Evolutionary conservation across 805 yeast genomes (phyloP).

Genomic region (Cyberlindnera veronae): DNA sequence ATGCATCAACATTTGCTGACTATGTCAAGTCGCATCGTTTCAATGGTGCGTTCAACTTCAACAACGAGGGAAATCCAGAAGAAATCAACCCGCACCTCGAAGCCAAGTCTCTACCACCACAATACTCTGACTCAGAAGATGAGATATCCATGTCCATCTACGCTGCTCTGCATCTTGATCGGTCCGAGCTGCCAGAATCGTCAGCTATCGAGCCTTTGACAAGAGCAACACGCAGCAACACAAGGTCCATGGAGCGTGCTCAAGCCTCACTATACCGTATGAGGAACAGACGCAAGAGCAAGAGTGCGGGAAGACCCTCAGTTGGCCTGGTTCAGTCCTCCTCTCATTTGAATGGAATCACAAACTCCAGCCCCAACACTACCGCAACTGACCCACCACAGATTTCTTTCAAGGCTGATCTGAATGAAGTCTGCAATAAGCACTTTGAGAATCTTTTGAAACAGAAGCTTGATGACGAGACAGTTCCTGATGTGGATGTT

Average conservation of each 20-base stretch:
- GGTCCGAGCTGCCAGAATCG: slow-evolving; percentile 29
- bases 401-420: slow-evolving; percentile 20
- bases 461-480: slow-evolving; percentile 64
- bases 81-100: slow-evolving; percentile 5
- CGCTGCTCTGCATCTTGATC: slow-evolving; percentile 44
- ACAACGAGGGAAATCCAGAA: slow-evolving; percentile 13
- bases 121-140: slow-evolving; percentile 43
- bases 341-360: slow-evolving; percentile 11
- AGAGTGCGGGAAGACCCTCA: slow-evolving; percentile 35
- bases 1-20: slow-evolving; percentile 26
- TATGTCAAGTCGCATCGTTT: slow-evolving; percentile 22
- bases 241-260: slow-evolving; percentile 57
- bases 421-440: slow-evolving; percentile 34
- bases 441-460: slow-evolving; percentile 50
- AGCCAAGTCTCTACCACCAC: slow-evolving; percentile 1
- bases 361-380: not conserved
- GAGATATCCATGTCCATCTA: slow-evolving; percentile 68
- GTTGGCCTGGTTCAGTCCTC: slow-evolving; percentile 24
- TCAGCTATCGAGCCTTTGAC: slow-evolving; percentile 29
- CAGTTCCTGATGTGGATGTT: slow-evolving; percentile 41
- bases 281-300: slow-evolving; percentile 54
- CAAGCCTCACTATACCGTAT: slow-evolving; percentile 62
- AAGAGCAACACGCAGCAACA: slow-evolving; percentile 35
- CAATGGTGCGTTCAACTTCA: slow-evolving; percentile 23
- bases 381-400: not conserved